Evolutionary conservation across 495 filamentous ascomycete species (phyloP).

Genomic region (Penicillium pulvis): DNA sequence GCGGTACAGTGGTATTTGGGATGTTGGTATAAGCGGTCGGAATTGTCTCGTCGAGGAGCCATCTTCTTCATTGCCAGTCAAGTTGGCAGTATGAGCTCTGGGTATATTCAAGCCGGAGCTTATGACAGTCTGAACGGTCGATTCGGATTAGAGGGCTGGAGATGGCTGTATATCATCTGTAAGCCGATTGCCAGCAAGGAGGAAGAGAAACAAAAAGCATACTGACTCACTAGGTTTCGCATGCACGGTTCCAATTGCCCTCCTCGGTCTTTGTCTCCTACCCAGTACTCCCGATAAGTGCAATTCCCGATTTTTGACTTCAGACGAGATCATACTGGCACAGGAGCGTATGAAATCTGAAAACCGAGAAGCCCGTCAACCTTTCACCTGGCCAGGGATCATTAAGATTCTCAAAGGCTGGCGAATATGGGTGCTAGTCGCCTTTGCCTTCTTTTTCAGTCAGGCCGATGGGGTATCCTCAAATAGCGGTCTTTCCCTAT

Average conservation of each 20-base stretch:
- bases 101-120: conserved; percentile 47
- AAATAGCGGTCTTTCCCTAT: conserved; percentile 36
- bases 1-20: conserved; percentile 34
- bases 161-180: conserved; percentile 53
- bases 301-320: conserved; percentile 35
- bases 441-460: conserved; percentile 40
- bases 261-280: conserved; percentile 35
- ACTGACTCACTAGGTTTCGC: conserved; percentile 29
- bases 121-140: conserved; percentile 39
- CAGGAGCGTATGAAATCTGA: conserved; percentile 35
- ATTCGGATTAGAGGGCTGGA: conserved; percentile 47
- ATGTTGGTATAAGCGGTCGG: conserved; percentile 36
- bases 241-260: conserved; percentile 30
- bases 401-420: conserved; percentile 27
- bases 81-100: conserved; percentile 47
- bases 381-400: conserved; percentile 24
- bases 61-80: conserved; percentile 46
- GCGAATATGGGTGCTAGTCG: conserved; percentile 30
- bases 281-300: conserved; percentile 44
- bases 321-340: conserved; percentile 36
- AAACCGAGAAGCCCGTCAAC: conserved; percentile 33
- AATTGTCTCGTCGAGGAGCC: conserved; percentile 41
- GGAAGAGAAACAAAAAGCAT: neutral
- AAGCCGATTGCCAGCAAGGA: conserved; percentile 5
- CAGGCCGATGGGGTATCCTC: conserved; percentile 31